Evolutionary conservation across 169 alveolate genomes (phyloP).

Genomic region (Theileria parva): DNA sequence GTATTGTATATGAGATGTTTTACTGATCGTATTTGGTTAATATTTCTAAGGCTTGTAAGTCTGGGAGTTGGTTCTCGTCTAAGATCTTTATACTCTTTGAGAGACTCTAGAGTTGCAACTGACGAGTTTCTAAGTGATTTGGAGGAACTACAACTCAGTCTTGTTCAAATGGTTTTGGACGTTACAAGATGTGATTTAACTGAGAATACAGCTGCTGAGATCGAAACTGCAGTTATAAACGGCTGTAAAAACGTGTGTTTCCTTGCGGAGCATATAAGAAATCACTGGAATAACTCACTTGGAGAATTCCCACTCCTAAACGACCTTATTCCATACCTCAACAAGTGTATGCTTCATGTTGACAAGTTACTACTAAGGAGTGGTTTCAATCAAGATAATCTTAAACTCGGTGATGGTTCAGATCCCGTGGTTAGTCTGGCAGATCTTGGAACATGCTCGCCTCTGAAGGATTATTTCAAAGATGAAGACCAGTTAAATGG

Average conservation of each 20-base stretch:
- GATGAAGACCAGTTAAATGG: background rate
- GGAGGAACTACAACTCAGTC: constrained; percentile 54
- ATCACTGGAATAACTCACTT: constrained; percentile 26
- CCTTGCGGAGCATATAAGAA: constrained; percentile 12
- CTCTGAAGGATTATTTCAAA: background rate
- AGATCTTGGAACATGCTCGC: background rate
- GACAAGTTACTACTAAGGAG: background rate
- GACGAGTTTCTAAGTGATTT: constrained; percentile 39
- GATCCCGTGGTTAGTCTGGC: background rate
- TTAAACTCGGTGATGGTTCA: background rate
- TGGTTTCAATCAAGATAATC: background rate
- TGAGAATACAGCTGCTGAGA: constrained; percentile 26
- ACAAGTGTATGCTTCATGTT: constrained; percentile 26
- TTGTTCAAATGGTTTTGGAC: constrained; percentile 30
- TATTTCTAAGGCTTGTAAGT: constrained; percentile 56
- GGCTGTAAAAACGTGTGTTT: constrained; percentile 28
- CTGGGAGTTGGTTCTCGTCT: constrained; percentile 55
- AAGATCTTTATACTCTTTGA: constrained; percentile 21
- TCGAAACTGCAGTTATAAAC: constrained; percentile 22
- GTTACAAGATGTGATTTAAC: constrained; percentile 21
- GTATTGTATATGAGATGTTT: constrained; percentile 51
- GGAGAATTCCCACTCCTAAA: background rate
- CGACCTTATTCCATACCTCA: constrained; percentile 24
- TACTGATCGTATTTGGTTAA: constrained; percentile 35
- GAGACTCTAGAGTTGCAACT: constrained; percentile 4